Evolutionary conservation across 345 rosid species (phyloP), one percentile per base, ranked within the genome.

Genomic region (Dovyalis caffra): DNA sequence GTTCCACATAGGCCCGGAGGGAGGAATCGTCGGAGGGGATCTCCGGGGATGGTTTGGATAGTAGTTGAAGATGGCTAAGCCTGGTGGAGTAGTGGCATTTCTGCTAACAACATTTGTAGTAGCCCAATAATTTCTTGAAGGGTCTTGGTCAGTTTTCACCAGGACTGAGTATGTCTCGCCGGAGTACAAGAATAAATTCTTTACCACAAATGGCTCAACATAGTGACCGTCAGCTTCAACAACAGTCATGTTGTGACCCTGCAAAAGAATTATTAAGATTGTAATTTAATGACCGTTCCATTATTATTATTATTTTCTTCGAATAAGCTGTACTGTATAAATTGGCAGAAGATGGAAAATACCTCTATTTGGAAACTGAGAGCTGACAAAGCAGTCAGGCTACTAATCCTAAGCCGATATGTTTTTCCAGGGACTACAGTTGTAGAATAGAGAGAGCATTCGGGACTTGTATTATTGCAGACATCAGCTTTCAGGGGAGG

Each of bases 291-390:
- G 38, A 12, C 67, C 1, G 3, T 0, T 20, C 29, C 16, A 23
- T 28, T 0, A 61, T 6, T 25, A n/a, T 35, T 35, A 7, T 43
- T 43, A 14, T 45, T 1, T 20, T 6, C 15, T 4, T 14, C 14
- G 6, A 29, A 64, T 2, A 18, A 29, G 16, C 40, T 9, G n/a
- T 26, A 0, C 5, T 31, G 2, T 4, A 63, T 63, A 63, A 6
- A 26, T 7, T 18, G 33, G 26, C 3, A 3, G n/a, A 14, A 15
- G 14, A 65, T 33, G 8, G 18, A 29, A 38, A 25, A 45, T 76
- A 88, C 96, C 92, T 91, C 90, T 3, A 89, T 86, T 70, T 91
- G 92, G 84, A 90, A 94, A 66, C 89, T 91, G 20, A 94, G 94
- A 32, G 95, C 88, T 1, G 96, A 87, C 6, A 90, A 76, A 57